phyloP scores from a whole-genome alignment of 192 early-diverging fungal species.

The Cetraspora pellucida region DNA sequence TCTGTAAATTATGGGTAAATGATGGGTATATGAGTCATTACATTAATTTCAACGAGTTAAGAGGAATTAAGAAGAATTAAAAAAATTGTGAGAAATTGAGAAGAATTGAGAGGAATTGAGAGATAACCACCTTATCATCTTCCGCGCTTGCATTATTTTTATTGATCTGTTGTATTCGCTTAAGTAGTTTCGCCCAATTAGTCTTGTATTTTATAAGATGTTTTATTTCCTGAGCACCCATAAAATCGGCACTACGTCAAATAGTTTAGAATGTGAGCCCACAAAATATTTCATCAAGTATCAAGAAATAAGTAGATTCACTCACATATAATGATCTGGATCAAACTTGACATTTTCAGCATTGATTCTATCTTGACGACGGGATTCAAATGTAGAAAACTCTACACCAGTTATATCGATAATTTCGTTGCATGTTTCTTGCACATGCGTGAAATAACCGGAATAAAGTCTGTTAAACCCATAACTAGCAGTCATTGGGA shows the following conservation, averaged over 20 bases:
- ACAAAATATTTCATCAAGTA: background rate
- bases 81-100: too few species aligned
- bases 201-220: constrained; percentile 75
- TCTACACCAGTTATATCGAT: constrained; percentile 65
- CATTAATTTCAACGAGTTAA: too few species aligned
- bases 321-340: constrained; percentile 87
- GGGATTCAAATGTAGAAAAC: constrained; percentile 48
- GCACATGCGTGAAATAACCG: constrained; percentile 73
- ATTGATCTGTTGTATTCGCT: constrained; percentile 61
- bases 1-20: too few species aligned
- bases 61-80: too few species aligned
- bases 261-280: background rate
- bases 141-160: constrained; percentile 34
- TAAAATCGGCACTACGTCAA: constrained; percentile 68
- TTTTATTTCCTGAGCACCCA: constrained; percentile 86
- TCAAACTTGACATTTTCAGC: constrained; percentile 88
- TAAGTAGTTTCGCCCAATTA: constrained; percentile 62
- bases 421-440: constrained; percentile 72
- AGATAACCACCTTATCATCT: constrained; percentile 1
- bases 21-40: too few species aligned
- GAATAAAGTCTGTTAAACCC: constrained; percentile 91
- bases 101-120: too few species aligned
- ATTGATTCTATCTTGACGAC: constrained; percentile 64
- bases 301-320: constrained; percentile 3
- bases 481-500: constrained; percentile 59